Evolutionary conservation across 129 eudicot species (phyloP).

Genomic region (Escallonia herrerae): DNA sequence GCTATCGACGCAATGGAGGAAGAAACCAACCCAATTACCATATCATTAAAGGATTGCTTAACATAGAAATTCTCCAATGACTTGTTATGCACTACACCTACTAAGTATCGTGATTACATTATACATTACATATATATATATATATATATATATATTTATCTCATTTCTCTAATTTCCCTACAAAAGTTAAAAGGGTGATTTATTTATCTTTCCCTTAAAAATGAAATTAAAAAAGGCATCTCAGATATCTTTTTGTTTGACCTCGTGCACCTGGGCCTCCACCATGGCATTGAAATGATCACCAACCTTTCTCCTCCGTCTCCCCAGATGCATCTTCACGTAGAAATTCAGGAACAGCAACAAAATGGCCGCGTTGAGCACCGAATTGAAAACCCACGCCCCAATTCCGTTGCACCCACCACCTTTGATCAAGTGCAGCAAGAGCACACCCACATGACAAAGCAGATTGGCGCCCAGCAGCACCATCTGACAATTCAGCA

Average conservation of each 20-base stretch:
- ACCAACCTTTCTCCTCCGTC: slow-evolving; percentile 7
- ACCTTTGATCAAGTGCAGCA: slow-evolving; percentile 54
- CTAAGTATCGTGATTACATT: background rate
- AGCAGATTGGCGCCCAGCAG: slow-evolving; percentile 46
- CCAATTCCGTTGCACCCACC: slow-evolving; percentile 96
- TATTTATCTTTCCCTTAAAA: background rate
- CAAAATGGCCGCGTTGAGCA: slow-evolving; percentile 60
- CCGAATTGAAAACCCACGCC: slow-evolving; percentile 82
- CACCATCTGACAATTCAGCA: slow-evolving; percentile 56
- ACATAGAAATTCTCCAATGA: background rate
- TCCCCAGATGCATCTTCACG: slow-evolving; percentile 37
- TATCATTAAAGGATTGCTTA: background rate
- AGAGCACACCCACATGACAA: slow-evolving; percentile 63
- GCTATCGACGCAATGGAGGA: background rate
- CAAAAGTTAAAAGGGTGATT: background rate
- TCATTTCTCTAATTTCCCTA: background rate
- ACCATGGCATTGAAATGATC: background rate
- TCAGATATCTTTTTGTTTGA: slow-evolving; percentile 32
- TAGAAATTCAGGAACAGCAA: slow-evolving; percentile 59
- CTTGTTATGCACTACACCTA: background rate
- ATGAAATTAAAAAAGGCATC: background rate
- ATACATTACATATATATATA: background rate
- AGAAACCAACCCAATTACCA: no score
- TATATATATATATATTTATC: no score
- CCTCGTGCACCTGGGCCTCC: background rate